These are phyloP conservation scores for Suillus bovinus DNA, from an alignment of 768 basidiomycete species.

Conservation along the genomic window DNA sequence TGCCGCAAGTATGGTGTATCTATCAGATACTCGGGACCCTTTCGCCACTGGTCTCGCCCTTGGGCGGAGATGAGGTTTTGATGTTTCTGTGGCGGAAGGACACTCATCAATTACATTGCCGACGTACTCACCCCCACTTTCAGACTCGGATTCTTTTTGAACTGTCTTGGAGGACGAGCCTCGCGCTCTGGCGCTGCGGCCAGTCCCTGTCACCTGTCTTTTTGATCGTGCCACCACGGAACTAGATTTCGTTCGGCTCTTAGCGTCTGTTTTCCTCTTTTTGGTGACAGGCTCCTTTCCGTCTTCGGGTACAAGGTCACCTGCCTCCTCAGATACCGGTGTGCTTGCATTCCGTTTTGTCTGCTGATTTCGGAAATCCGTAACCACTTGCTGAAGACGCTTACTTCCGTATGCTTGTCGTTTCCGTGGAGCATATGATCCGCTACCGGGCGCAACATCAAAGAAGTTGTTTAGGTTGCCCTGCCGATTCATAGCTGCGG, in stretches of 20 bases:
- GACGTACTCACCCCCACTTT: conserved; percentile 21
- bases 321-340: conserved; percentile 16
- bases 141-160: conserved; percentile 14
- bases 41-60: conserved; percentile 36
- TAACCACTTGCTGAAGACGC: conserved; percentile 83
- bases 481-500: conserved; percentile 71
- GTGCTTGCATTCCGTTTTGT: conserved; percentile 18
- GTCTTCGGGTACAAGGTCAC: conserved; percentile 29
- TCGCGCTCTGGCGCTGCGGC: background rate
- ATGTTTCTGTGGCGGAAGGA: conserved; percentile 12
- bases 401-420: conserved; percentile 85
- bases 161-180: background rate
- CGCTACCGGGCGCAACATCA: conserved; percentile 65
- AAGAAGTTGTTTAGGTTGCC: conserved; percentile 76
- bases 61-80: conserved; percentile 38
- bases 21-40: conserved; percentile 9
- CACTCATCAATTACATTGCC: conserved; percentile 14
- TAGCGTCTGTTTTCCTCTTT: conserved; percentile 27
- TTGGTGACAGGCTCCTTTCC: conserved; percentile 32
- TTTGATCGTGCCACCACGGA: background rate
- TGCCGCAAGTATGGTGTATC: conserved; percentile 6
- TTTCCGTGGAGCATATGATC: conserved; percentile 73
- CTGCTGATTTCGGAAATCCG: conserved; percentile 65
- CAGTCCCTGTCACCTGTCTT: background rate
- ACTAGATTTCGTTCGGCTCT: conserved; percentile 8